Base-by-base conservation (phyloP, 148 eudicot species). In the Suaeda aralocaspica region DNA sequence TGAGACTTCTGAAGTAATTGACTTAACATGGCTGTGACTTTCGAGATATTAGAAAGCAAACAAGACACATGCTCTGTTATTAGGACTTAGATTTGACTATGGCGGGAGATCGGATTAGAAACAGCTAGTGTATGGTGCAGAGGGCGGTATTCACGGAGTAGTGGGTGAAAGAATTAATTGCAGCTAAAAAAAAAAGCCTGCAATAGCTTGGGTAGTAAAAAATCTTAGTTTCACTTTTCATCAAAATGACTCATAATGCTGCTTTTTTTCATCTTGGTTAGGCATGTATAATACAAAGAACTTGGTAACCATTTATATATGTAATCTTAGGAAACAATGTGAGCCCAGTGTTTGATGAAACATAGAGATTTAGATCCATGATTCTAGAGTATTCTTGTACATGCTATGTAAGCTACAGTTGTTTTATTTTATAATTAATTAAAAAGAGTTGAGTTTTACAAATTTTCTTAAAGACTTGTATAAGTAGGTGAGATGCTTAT, bases 261-360 rank as follows among this genome's bases (percentile, higher is more conserved):
- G 49, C 49, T 2, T 21, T 49, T 19, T 19, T 6, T 22, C 9
- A 19, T 6, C 22, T n/a, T 49, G 22, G 53, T 49, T 48, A 49
- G 1, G 22, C 53, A 49, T 49, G 53, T 49, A 14, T 3, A 49
- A 49, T 18, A 49, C 2, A 46, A 46, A 14, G n/a, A n/a, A n/a
- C n/a, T n/a, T n/a, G n/a, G n/a, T n/a, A n/a, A n/a, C n/a, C n/a
- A n/a, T n/a, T n/a, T n/a, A n/a, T n/a, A n/a, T n/a, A n/a, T n/a
- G n/a, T n/a, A n/a, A n/a, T 49, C 53, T 49, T 49, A 49, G 53
- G 6, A 49, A 19, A 49, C 2, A 12, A 48, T 18, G 19, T 49
- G 53, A 49, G 53, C 24, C 53, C 53, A 49, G 18, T 49, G 53
- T 49, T 49, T 49, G 53, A 49, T 49, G 53, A 49, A 49, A 49